These are phyloP conservation scores for Telopea speciosissima DNA, from an alignment of 177 flowering plant species.

Conservation along the genomic window DNA sequence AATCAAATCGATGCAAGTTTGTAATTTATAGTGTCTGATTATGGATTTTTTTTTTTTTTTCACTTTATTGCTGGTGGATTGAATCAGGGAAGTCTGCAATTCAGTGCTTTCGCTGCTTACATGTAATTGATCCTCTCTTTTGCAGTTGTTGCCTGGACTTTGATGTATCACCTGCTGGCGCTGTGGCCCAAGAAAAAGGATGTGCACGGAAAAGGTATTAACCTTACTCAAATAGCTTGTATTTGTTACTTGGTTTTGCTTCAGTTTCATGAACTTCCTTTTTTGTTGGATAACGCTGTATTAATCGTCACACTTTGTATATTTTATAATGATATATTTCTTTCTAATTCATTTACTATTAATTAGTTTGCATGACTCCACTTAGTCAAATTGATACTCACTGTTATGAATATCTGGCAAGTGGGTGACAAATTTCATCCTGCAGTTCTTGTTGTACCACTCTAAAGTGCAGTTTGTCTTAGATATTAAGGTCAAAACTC, in stretches of 20 bases:
- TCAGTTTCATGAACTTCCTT: background rate
- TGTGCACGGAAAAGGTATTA: no score
- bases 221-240: background rate
- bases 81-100: background rate
- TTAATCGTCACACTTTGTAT: background rate
- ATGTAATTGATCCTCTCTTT: background rate
- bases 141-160: constrained; percentile 27
- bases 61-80: background rate
- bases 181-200: constrained; percentile 25
- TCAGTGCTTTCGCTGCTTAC: background rate
- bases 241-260: background rate
- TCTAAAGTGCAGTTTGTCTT: background rate
- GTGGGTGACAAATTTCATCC: background rate
- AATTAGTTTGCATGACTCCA: background rate
- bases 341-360: background rate
- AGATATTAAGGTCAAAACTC: background rate
- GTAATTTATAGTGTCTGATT: background rate
- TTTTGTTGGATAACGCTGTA: background rate
- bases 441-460: background rate
- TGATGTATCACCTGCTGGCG: constrained; percentile 17
- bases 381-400: background rate
- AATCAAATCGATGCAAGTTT: background rate
- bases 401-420: background rate
- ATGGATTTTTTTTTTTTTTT: no score
- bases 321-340: no score